Conservation (phyloP, 2,329 filamentous ascomycete genomes). For the Colletotrichum sp. region DNA sequence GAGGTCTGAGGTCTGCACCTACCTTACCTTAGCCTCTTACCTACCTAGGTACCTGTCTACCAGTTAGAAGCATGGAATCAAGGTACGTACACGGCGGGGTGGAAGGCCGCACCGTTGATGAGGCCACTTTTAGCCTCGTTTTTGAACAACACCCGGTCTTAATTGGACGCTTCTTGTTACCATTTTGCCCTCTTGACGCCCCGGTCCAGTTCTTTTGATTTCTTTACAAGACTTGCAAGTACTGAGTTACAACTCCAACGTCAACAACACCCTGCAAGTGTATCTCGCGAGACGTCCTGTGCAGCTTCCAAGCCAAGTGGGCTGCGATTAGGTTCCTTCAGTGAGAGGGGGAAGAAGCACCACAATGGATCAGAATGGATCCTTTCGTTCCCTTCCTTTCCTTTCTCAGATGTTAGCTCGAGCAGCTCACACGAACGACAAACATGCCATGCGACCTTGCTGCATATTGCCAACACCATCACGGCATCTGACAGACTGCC, state of each 20-base stretch:
- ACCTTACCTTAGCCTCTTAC: not conserved
- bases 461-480: not conserved
- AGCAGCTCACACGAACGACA: not conserved
- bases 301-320: not conserved
- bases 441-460: not conserved
- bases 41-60: not conserved
- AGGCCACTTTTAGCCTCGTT: slow-evolving; percentile 15
- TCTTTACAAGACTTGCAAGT: not conserved
- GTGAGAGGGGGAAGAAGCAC: not conserved
- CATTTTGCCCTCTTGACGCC: not conserved
- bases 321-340: not conserved
- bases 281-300: not conserved
- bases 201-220: not conserved
- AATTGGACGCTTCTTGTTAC: not conserved
- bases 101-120: not conserved
- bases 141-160: not conserved
- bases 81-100: slow-evolving; percentile 1
- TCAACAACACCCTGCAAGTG: not conserved
- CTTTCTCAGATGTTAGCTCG: not conserved
- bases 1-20: not conserved
- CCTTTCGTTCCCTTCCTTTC: not conserved
- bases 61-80: not conserved
- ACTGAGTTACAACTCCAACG: not conserved
- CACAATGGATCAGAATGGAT: not conserved
- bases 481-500: not conserved